phyloP scores from a whole-genome alignment of 179 eudicot species.

The Vitellaria paradoxa region DNA sequence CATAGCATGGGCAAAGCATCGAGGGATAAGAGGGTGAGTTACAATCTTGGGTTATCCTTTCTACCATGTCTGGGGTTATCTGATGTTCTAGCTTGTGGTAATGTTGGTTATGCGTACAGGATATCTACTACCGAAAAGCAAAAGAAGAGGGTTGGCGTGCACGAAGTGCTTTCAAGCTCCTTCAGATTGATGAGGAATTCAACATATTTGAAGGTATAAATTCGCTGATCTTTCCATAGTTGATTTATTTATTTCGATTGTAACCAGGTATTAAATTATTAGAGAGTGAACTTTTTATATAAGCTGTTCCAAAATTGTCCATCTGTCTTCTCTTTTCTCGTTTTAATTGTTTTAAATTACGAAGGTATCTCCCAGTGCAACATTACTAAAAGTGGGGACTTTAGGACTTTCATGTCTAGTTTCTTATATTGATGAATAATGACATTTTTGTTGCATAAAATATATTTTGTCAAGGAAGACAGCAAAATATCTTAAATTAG shows the following conservation, averaged over 20 bases:
- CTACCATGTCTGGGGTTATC: neutral
- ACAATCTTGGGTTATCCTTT: neutral
- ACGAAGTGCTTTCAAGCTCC: slow-evolving; percentile 94
- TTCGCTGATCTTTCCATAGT: neutral
- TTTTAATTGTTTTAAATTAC: neutral
- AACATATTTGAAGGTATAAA: slow-evolving; percentile 78
- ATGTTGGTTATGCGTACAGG: slow-evolving; percentile 40
- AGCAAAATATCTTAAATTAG: neutral
- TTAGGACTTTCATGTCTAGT: neutral
- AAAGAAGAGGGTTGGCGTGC: slow-evolving; percentile 99
- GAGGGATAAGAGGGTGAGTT: slow-evolving; percentile 84
- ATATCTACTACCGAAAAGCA: slow-evolving; percentile 94
- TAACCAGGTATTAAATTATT: neutral
- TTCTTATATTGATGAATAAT: neutral
- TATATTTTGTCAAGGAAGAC: neutral
- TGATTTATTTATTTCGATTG: neutral
- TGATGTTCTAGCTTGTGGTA: neutral
- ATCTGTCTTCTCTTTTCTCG: neutral
- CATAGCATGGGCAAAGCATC: slow-evolving; percentile 88
- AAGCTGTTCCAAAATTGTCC: neutral
- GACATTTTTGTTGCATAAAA: neutral
- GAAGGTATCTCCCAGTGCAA: neutral
- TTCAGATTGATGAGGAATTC: slow-evolving; percentile 93
- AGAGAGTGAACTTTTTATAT: neutral
- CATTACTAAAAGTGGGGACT: neutral